Conservation (phyloP, 441 rosid species). For the Adansonia rubrostipa region DNA sequence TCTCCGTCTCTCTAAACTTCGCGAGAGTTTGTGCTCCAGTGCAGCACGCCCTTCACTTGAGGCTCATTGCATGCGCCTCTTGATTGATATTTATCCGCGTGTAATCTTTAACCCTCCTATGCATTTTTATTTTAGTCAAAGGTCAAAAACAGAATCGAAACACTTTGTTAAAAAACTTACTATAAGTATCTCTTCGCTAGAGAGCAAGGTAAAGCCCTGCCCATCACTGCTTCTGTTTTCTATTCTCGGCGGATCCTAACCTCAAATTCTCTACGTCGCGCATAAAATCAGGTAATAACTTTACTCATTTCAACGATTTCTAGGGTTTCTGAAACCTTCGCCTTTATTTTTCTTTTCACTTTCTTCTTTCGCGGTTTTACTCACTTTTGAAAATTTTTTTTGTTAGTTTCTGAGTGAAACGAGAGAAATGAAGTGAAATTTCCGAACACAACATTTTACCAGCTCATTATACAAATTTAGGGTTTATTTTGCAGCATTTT, state of each 20-base stretch:
- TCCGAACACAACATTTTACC: not conserved
- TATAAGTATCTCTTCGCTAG: not conserved
- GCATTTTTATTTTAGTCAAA: not conserved
- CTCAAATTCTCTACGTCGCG: constrained; percentile 13
- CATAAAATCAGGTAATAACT: constrained; percentile 22
- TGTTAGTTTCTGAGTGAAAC: not conserved
- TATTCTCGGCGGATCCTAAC: constrained; percentile 33
- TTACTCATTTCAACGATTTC: not conserved
- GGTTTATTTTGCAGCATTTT: not conserved
- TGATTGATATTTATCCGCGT: not conserved
- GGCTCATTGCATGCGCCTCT: not conserved
- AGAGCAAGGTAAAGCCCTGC: not conserved
- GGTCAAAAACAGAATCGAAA: not conserved
- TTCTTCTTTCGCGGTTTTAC: not conserved
- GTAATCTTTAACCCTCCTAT: not conserved
- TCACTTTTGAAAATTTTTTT: not conserved
- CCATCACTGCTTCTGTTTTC: not conserved
- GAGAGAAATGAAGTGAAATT: not conserved
- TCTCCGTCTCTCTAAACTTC: too few species aligned
- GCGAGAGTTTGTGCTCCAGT: too few species aligned
- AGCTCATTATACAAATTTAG: not conserved
- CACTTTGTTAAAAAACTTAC: not conserved
- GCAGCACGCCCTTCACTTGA: not conserved
- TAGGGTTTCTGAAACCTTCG: not conserved
- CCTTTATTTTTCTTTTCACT: not conserved